A percentile compares a stretch with the other conserved stretches of the same genome.
phyloP scores from a whole-genome alignment of 148 eudicot species.

The Hydrangea macrophylla region DNA sequence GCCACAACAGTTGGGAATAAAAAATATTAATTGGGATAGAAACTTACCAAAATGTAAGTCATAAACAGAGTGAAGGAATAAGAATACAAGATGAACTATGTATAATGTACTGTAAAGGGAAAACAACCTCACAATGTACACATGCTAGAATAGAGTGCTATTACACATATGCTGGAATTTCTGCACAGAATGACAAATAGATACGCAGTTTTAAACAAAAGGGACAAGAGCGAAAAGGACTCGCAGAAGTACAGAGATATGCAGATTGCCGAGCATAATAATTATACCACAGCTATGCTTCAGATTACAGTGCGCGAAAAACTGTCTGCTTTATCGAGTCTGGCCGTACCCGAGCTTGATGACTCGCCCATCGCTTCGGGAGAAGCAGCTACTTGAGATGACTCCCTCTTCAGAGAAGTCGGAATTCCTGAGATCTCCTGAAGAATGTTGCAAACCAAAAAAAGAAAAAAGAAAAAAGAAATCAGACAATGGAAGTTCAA shows the following conservation, averaged over 20 bases:
- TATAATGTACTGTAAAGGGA: too few relatives aligned
- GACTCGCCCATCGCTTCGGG: slow-evolving; percentile 49
- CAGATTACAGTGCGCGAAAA: slow-evolving; percentile 26
- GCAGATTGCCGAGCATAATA: background rate
- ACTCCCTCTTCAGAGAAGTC: slow-evolving; percentile 28
- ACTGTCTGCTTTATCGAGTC: slow-evolving; percentile 43
- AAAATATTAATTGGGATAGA: too few relatives aligned
- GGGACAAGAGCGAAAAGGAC: background rate
- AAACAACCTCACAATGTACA: too few relatives aligned
- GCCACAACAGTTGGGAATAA: too few relatives aligned
- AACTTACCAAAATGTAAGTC: too few relatives aligned
- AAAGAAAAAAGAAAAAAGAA: background rate
- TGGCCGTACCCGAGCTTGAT: slow-evolving; percentile 42
- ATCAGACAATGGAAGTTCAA: too few relatives aligned
- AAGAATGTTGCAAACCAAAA: background rate
- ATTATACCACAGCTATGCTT: background rate
- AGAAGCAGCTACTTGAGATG: slow-evolving; percentile 28
- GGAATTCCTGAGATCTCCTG: slow-evolving; percentile 54
- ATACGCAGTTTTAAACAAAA: background rate
- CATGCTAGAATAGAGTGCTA: too few relatives aligned
- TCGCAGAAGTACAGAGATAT: background rate
- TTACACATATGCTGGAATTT: background rate
- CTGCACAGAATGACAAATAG: background rate
- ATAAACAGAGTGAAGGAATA: too few relatives aligned
- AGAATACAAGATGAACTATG: too few relatives aligned